Evolutionary conservation across 805 yeast species (phyloP).

Genomic region (Yarrowia hollandica): DNA sequence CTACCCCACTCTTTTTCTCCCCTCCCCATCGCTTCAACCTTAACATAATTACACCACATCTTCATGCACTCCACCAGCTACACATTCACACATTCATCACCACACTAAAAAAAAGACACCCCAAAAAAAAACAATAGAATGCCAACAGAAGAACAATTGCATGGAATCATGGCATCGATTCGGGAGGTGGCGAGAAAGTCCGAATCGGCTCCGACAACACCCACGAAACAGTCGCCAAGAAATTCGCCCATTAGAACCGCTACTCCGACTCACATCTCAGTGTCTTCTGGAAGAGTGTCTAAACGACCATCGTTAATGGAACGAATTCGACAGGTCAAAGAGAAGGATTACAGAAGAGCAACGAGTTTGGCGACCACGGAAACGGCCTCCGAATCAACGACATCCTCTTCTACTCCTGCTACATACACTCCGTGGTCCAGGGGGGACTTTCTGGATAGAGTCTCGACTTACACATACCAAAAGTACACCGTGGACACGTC

Average conservation of each 20-base stretch:
- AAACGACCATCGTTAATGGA: conserved; percentile 3
- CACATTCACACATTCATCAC: not conserved
- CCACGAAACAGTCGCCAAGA: conserved; percentile 1
- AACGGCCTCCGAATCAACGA: not conserved
- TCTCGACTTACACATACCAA: conserved; percentile 3
- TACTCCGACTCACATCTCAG: not conserved
- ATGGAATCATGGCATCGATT: conserved; percentile 10
- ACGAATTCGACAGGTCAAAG: conserved; percentile 15
- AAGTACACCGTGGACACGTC: conserved; percentile 9
- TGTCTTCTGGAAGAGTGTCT: not conserved
- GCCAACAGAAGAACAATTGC: conserved; percentile 23
- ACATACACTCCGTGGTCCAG: conserved; percentile 21
- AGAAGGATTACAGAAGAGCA: not conserved
- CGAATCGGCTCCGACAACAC: not conserved
- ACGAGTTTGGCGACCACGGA: not conserved
- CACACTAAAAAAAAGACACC: too few relatives aligned
- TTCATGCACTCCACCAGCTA: conserved; percentile 9
- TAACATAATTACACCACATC: too few relatives aligned
- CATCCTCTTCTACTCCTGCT: not conserved
- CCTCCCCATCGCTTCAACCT: too few relatives aligned
- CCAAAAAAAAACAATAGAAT: too few relatives aligned
- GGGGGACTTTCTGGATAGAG: conserved; percentile 3
- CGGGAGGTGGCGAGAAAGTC: conserved; percentile 2
- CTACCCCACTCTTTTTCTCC: too few relatives aligned
- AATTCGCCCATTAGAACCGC: conserved; percentile 5